Evolutionary conservation across 768 basidiomycete species (phyloP).

Genomic region (Podaxis carcinomalis): DNA sequence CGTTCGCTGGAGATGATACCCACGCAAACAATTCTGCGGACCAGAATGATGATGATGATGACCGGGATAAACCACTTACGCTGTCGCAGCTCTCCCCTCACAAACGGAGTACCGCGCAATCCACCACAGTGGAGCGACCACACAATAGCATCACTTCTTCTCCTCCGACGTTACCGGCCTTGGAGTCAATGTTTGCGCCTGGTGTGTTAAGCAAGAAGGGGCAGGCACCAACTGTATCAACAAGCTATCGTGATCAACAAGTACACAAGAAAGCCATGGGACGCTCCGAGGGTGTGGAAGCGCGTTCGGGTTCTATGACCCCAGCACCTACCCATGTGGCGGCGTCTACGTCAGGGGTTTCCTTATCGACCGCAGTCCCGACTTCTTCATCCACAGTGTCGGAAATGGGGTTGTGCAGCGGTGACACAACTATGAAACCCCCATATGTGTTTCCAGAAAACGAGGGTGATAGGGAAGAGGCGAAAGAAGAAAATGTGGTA

Average conservation of each 20-base stretch:
- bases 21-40: background rate
- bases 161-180: conserved; percentile 3
- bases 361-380: background rate
- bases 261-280: conserved; percentile 11
- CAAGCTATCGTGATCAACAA: conserved; percentile 6
- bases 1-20: background rate
- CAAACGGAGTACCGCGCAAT: conserved; percentile 13
- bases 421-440: background rate
- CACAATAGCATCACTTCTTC: background rate
- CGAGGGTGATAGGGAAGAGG: conserved; percentile 7
- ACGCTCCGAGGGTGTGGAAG: background rate
- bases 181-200: background rate
- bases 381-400: background rate
- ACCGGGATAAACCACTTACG: conserved; percentile 28
- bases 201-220: conserved; percentile 10
- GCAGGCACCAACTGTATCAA: conserved; percentile 4
- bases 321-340: background rate
- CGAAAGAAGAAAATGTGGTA: background rate
- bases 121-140: background rate
- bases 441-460: background rate
- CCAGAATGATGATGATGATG: conserved; percentile 1
- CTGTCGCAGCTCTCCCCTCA: conserved; percentile 50
- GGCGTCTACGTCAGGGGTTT: background rate
- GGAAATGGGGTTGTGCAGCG: background rate
- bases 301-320: background rate